phyloP scores from a whole-genome alignment of 2,329 filamentous ascomycete species.

The Anisogramma anomala region DNA sequence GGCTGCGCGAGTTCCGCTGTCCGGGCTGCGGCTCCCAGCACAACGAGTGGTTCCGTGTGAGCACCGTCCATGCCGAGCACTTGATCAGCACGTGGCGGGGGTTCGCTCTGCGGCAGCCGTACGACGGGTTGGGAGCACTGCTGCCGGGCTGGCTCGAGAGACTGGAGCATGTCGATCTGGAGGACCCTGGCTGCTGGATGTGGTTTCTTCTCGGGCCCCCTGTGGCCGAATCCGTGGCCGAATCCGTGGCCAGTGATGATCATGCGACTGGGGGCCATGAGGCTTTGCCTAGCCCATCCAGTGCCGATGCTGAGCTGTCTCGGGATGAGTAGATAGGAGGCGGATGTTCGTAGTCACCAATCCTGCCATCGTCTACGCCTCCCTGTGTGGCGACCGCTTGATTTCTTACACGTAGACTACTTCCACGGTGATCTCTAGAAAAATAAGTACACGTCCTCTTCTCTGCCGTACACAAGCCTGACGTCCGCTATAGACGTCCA shows the following conservation, averaged over 20 bases:
- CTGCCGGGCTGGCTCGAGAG: slow-evolving; percentile 17
- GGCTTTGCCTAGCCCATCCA: too few species aligned
- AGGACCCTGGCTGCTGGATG: slow-evolving; percentile 20
- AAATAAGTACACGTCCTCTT: too few species aligned
- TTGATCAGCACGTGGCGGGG: slow-evolving; percentile 19
- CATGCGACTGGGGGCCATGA: too few species aligned
- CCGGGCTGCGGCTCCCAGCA: slow-evolving; percentile 17
- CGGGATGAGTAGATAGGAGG: too few species aligned
- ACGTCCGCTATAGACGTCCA: too few species aligned
- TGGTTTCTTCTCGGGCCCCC: slow-evolving; percentile 8
- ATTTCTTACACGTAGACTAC: too few species aligned
- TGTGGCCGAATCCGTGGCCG: background rate
- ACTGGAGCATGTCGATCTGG: slow-evolving; percentile 18
- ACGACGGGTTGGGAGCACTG: slow-evolving; percentile 18
- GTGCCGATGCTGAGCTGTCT: too few species aligned
- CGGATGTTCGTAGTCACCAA: too few species aligned
- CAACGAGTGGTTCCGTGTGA: slow-evolving; percentile 22
- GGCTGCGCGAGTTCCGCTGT: slow-evolving; percentile 19
- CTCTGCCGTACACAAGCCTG: too few species aligned
- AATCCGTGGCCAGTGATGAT: background rate
- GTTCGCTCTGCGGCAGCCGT: slow-evolving; percentile 21
- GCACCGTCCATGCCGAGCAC: slow-evolving; percentile 10
- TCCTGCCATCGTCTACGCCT: too few species aligned
- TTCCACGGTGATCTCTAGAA: too few species aligned
- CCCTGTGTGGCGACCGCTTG: too few species aligned